Conservation (phyloP, 108 stramenopile species). For the Cyclotella sp. region DNA sequence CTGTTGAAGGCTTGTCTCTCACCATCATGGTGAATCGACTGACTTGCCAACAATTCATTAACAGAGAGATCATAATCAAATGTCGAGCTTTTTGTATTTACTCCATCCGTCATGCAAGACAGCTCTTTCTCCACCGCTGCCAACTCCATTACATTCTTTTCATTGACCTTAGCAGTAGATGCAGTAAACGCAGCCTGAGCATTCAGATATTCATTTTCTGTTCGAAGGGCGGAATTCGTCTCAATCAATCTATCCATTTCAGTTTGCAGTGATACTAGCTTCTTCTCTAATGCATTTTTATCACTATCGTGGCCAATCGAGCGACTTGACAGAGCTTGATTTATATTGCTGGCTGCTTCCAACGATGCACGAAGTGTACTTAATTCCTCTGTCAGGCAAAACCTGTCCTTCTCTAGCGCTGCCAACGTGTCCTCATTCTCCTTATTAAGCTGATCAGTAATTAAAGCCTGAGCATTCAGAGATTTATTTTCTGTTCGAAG, state of each 20-base stretch:
- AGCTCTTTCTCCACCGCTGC: too few species aligned
- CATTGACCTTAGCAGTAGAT: too few species aligned
- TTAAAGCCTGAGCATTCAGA: neutral
- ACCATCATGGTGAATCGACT: neutral
- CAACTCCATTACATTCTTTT: too few species aligned
- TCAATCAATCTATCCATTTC: neutral
- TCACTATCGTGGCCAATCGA: neutral
- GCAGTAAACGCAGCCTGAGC: neutral
- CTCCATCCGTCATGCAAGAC: too few species aligned
- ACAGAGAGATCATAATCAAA: neutral
- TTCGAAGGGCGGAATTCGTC: too few species aligned
- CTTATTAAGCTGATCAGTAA: neutral
- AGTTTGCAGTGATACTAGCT: slow-evolving; percentile 10
- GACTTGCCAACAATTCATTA: neutral
- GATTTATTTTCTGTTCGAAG: slow-evolving; percentile 1
- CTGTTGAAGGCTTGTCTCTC: too few species aligned
- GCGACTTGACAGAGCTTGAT: neutral
- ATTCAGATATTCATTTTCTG: too few species aligned
- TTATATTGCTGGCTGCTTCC: neutral
- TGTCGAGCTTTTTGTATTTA: too few species aligned
- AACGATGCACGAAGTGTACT: neutral
- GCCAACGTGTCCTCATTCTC: neutral
- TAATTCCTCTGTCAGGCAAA: neutral
- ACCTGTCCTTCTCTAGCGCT: neutral
- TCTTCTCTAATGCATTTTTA: slow-evolving; percentile 3